A percentile compares a stretch with the other conserved stretches of the same genome.
phyloP scores from a whole-genome alignment of 148 eudicot genomes.

The Chenopodium suecicum region DNA sequence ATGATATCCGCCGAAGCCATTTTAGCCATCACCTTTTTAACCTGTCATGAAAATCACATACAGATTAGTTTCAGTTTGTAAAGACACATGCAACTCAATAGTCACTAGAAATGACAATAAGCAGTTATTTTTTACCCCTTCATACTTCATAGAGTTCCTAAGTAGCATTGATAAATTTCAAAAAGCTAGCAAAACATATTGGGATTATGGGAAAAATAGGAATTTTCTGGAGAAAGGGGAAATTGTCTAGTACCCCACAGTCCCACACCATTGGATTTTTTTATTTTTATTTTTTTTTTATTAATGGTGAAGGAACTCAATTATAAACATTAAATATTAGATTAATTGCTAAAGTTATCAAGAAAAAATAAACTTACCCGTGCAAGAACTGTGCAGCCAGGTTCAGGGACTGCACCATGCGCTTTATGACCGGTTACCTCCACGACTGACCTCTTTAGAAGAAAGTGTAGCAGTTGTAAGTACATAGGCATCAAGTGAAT shows the following conservation, averaged over 20 bases:
- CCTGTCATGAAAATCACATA: slow-evolving; percentile 46
- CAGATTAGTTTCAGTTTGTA: not conserved
- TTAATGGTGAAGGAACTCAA: not conserved
- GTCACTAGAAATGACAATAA: not conserved
- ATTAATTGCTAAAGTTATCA: not conserved
- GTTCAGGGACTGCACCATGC: slow-evolving; percentile 90
- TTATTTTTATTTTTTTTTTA: no score
- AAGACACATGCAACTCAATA: not conserved
- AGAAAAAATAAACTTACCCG: slow-evolving; percentile 52
- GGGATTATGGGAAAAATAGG: not conserved
- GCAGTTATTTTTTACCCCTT: not conserved
- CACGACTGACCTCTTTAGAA: slow-evolving; percentile 65
- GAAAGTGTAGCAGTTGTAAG: slow-evolving; percentile 15
- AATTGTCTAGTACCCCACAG: not conserved
- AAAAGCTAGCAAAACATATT: not conserved
- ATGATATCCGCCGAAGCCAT: slow-evolving; percentile 89
- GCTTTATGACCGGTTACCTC: slow-evolving; percentile 94
- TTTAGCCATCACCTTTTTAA: slow-evolving; percentile 84
- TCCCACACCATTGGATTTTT: not conserved
- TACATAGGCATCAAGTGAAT: not conserved
- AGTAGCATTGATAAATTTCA: not conserved
- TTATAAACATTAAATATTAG: not conserved
- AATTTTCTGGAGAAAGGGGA: not conserved
- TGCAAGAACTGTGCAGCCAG: slow-evolving; percentile 73
- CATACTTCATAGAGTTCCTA: not conserved